Evolutionary conservation across 352 stramenopile genomes (phyloP), one percentile per base, ranked within the genome.

Genomic region (Phytopythium mirpurense): DNA sequence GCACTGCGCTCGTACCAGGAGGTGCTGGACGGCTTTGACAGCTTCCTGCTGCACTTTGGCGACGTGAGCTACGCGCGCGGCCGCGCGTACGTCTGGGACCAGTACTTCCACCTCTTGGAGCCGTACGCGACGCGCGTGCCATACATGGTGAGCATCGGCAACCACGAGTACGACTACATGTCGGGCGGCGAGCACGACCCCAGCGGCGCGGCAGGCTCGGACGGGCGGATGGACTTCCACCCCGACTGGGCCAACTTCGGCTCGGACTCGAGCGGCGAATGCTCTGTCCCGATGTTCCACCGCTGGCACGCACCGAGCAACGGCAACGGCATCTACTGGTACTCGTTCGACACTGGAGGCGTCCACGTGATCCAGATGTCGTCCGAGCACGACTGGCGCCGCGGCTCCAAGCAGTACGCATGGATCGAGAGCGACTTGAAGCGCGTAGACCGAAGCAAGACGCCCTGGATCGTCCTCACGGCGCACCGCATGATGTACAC

Each of bases 401-500:
- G 61, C 26, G 90, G 88, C 23, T 96, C 88, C 5, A 62, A 63
- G 35, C 94, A 98, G 65, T 93, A 96, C 59, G 62, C 74, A 40
- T 98, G 89, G 83, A 59, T 98, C 23, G 73, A 97, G 51, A 61
- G 70, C 10, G 88, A 97, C 57, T 67, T 98, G 38, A 66, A 74
- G 49, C 57, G 27, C 35, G 77, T 98, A 8, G 80, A 98, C 63
- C 72, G 94, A 38, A 72, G 46, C 1, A 62, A 85, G 50, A 97
- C 86, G 18, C 94, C 94, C 15, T 98, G 92, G 92, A 51, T 98
- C 26, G 72, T 98, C 36, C 57, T 98, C 37, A 96, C 94, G 56
- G 68, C 83, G 10, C 91, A 98, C 60, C 72, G 91, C 24, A 95
- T 96, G 63, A 90, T 98, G 82, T 93, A 93, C 67, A 90, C 83